phyloP scores from a whole-genome alignment of 345 rosid species.

The Euphorbia pulcherrima region DNA sequence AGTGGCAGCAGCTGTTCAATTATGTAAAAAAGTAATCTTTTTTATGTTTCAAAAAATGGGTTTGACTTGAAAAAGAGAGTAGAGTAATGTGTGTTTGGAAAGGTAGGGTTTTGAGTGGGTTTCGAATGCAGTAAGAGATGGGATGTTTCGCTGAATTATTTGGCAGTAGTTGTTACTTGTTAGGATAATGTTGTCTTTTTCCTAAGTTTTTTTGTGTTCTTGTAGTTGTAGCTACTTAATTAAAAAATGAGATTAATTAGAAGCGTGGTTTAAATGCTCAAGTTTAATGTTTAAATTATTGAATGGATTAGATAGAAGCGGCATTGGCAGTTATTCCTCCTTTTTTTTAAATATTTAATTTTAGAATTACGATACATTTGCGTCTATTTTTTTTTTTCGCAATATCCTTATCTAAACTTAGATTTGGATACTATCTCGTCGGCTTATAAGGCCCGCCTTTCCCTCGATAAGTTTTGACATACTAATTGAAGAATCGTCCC shows the following conservation, averaged over 20 bases:
- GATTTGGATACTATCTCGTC: too few relatives aligned
- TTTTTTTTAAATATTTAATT: too few relatives aligned
- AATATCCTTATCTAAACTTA: too few relatives aligned
- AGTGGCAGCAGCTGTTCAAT: constrained; percentile 44
- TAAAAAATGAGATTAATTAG: not conserved
- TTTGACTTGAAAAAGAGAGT: constrained; percentile 19
- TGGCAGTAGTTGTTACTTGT: constrained; percentile 38
- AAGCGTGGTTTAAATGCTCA: not conserved
- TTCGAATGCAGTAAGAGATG: constrained; percentile 12
- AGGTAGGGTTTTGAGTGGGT: constrained; percentile 16
- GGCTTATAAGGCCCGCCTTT: too few relatives aligned
- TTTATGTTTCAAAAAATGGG: not conserved
- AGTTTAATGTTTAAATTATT: not conserved
- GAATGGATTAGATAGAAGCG: constrained; percentile 15
- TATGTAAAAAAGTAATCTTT: constrained; percentile 25
- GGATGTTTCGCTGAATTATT: constrained; percentile 16
- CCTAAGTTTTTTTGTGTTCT: not conserved
- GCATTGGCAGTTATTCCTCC: constrained; percentile 24
- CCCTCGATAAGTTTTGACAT: too few relatives aligned
- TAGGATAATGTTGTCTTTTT: constrained; percentile 11
- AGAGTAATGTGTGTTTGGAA: not conserved
- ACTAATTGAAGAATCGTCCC: too few relatives aligned
- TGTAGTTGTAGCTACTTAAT: too few relatives aligned
- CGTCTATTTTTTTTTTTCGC: too few relatives aligned
- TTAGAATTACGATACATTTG: too few relatives aligned